These are phyloP conservation scores for Apium graveolens DNA, from an alignment of 129 eudicot genomes.

Conservation along the genomic window DNA sequence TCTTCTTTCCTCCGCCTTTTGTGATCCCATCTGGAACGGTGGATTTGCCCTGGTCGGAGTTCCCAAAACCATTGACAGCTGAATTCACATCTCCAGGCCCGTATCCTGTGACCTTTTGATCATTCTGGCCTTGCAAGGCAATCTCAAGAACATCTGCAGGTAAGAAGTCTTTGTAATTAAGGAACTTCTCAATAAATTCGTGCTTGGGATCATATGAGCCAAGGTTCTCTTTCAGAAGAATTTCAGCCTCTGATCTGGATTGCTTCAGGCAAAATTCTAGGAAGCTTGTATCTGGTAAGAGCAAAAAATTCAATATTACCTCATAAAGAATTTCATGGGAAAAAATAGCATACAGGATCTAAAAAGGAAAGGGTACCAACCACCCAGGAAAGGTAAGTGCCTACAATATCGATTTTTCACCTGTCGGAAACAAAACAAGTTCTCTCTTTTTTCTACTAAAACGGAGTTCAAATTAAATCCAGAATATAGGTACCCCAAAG, in stretches of 20 bases:
- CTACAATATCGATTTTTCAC: no score
- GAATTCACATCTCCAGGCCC: constrained; percentile 36
- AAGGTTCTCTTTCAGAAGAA: constrained; percentile 66
- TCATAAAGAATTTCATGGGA: background rate
- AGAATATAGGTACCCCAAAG: no score
- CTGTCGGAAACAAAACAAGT: no score
- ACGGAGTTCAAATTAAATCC: no score
- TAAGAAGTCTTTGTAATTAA: constrained; percentile 72
- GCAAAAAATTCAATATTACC: background rate
- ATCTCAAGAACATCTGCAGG: constrained; percentile 65
- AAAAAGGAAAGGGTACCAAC: background rate
- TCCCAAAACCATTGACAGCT: constrained; percentile 27
- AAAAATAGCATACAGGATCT: background rate
- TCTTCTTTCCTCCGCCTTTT: constrained; percentile 70
- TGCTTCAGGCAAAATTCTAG: constrained; percentile 84
- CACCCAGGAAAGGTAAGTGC: no score
- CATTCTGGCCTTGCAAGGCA: constrained; percentile 62
- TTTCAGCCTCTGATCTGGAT: constrained; percentile 79
- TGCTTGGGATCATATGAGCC: constrained; percentile 74
- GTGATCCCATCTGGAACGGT: constrained; percentile 30
- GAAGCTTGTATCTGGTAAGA: constrained; percentile 67
- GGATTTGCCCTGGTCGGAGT: constrained; percentile 15
- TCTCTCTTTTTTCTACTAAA: no score
- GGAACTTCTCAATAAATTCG: constrained; percentile 75
- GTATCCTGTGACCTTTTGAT: constrained; percentile 22